phyloP scores from a whole-genome alignment of 495 filamentous ascomycete species.

The Penicillium cinerascens region DNA sequence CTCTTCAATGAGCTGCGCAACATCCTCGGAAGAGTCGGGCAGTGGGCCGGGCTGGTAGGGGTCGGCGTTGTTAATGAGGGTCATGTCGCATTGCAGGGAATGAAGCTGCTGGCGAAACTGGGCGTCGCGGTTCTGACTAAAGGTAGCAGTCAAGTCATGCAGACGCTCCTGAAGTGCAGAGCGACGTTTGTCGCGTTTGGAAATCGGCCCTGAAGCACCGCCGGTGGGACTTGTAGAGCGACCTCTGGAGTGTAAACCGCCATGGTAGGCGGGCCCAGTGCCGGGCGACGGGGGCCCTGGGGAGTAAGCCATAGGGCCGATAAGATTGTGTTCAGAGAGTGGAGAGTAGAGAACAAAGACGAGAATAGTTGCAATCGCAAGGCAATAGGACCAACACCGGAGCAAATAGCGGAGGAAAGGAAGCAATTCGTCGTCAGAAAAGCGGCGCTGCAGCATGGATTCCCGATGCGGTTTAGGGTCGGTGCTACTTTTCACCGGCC shows the following conservation, averaged over 20 bases:
- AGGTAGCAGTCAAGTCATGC: slow-evolving; percentile 64
- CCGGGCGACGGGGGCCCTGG: slow-evolving; percentile 35
- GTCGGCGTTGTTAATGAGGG: slow-evolving; percentile 76
- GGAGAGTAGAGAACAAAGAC: neutral
- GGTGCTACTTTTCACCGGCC: slow-evolving; percentile 27
- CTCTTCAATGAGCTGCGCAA: slow-evolving; percentile 60
- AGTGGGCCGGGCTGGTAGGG: slow-evolving; percentile 70
- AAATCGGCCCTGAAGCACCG: slow-evolving; percentile 38
- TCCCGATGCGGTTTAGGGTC: slow-evolving; percentile 20
- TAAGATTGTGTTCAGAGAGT: neutral
- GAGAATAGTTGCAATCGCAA: neutral
- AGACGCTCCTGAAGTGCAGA: slow-evolving; percentile 74
- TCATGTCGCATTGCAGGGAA: slow-evolving; percentile 84
- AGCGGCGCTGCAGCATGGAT: slow-evolving; percentile 18
- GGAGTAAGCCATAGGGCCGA: slow-evolving; percentile 35
- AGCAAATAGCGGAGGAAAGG: neutral
- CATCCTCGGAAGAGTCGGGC: slow-evolving; percentile 64
- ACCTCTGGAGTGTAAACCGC: slow-evolving; percentile 25
- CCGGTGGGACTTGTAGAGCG: slow-evolving; percentile 37
- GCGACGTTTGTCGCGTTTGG: slow-evolving; percentile 89
- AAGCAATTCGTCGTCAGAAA: slow-evolving; percentile 16
- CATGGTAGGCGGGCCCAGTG: slow-evolving; percentile 21
- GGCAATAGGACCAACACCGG: neutral
- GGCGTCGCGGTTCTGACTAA: slow-evolving; percentile 74
- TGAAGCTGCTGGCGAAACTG: slow-evolving; percentile 88